Base-by-base conservation (phyloP, 352 stramenopile genomes). In the Phytophthora niederhauseri region DNA sequence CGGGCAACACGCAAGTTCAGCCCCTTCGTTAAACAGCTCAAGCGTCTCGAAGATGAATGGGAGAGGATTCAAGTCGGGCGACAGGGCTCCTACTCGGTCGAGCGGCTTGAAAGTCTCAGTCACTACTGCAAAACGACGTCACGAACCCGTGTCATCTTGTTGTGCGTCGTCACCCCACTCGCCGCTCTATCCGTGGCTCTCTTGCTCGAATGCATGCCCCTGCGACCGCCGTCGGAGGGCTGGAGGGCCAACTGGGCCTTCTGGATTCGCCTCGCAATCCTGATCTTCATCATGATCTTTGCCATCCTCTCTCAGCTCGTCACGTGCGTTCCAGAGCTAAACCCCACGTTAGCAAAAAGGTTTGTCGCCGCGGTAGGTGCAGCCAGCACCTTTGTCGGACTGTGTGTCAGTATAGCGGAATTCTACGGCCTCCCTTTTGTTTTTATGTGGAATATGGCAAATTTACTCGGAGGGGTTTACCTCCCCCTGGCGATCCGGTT, bases 241-340 rank as follows among this genome's bases (percentile, higher is more conserved):
- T 52, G 45, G 45, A 52, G 24, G 19, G 45, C 7, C n/a, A 52
- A 52, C 24, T 52, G 45, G 45, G 45, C 30, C 45, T 52, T 52
- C 45, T 52, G 45, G 45, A 15, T 52, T 52, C 45, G 45, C n/a
- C 7, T 52, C 5, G 6, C 45, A 6, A 15, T 52, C 4, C 45
- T 52, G 12, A 52, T 28, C 24, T 52, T 52, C 15, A 19, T 19
- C 7, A 52, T 52, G 45, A 6, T 52, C 19, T 52, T 52, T 15
- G 45, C 45, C 1, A 52, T 24, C 45, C 8, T 7, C 20, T 52
- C 45, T 5, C 20, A 24, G 19, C n/a, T 52, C 7, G 20, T 52
- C 24, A 52, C n/a, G n/a, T 52, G n/a, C 19, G 45, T 52, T 6
- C 45, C 45, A 28, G 20, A 52, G 45, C 17, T 52, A 28, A 24